A percentile compares a stretch with the other conserved stretches of the same genome.
Conservation (phyloP, 495 filamentous ascomycete genomes). For the Neurospora sp. region DNA sequence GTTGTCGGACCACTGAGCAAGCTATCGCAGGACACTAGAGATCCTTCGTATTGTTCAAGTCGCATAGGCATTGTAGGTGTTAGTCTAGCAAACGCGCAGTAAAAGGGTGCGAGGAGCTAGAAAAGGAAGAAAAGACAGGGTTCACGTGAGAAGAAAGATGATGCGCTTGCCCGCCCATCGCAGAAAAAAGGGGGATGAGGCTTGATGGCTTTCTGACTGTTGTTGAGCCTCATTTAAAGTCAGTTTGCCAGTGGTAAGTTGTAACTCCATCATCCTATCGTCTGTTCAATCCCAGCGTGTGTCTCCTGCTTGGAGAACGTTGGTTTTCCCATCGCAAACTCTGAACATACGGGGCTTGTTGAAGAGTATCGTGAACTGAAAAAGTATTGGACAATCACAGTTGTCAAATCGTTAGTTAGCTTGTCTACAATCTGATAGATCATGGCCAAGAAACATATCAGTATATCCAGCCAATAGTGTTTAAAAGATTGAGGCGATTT, state of each 20-base stretch:
- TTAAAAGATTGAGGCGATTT: not conserved
- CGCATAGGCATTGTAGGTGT: not conserved
- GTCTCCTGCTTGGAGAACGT: not conserved
- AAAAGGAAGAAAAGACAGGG: not conserved
- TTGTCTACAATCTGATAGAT: not conserved
- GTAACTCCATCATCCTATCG: not conserved
- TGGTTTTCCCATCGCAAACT: not conserved
- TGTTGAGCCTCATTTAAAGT: not conserved
- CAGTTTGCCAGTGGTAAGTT: not conserved
- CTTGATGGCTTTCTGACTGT: not conserved
- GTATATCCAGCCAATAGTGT: not conserved
- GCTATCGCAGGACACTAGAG: not conserved
- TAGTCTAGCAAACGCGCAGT: not conserved
- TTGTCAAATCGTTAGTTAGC: not conserved
- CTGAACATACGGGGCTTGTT: not conserved
- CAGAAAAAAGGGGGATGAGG: not conserved
- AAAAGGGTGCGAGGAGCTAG: not conserved
- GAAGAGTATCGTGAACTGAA: not conserved
- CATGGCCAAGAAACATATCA: not conserved
- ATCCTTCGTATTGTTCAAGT: not conserved
- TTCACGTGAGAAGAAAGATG: not conserved
- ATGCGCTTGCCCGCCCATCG: not conserved
- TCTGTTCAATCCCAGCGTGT: not conserved
- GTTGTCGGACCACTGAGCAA: not conserved
- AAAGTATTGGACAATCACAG: not conserved